Evolutionary conservation across 2,329 filamentous ascomycete species (phyloP).

Genomic region (Trichoderma endophyticum): DNA sequence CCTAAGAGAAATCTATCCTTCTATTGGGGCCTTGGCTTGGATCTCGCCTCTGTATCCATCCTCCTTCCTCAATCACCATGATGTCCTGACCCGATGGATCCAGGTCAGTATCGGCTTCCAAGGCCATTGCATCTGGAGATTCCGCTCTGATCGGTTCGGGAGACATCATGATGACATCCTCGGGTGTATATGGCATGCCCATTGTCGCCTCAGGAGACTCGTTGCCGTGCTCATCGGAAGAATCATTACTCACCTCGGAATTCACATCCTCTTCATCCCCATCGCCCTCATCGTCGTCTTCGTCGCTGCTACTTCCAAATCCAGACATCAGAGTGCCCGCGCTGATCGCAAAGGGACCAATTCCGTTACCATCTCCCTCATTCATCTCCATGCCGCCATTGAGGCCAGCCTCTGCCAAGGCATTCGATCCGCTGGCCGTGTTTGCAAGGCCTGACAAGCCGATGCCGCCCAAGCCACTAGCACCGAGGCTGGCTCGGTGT

Average conservation of each 20-base stretch:
- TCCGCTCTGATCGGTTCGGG: slow-evolving; percentile 28
- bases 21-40: slow-evolving; percentile 1
- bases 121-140: slow-evolving; percentile 24
- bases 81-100: slow-evolving; percentile 1
- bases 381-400: slow-evolving; percentile 70
- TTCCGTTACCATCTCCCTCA: slow-evolving; percentile 63
- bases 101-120: slow-evolving; percentile 17
- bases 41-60: background rate
- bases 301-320: slow-evolving; percentile 91
- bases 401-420: slow-evolving; percentile 76
- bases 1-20: slow-evolving; percentile 12
- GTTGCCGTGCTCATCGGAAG: slow-evolving; percentile 31
- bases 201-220: slow-evolving; percentile 29
- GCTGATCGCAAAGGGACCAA: slow-evolving; percentile 69
- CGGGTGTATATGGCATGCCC: slow-evolving; percentile 28
- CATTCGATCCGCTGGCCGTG: slow-evolving; percentile 53
- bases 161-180: slow-evolving; percentile 33
- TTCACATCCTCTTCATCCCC: slow-evolving; percentile 74
- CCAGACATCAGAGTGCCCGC: slow-evolving; percentile 77
- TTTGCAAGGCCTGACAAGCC: slow-evolving; percentile 45
- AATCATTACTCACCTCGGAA: slow-evolving; percentile 58
- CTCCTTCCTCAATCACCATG: background rate
- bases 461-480: slow-evolving; percentile 46
- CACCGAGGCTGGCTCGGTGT: slow-evolving; percentile 63
- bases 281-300: slow-evolving; percentile 93